Evolutionary conservation across 805 yeast species (phyloP), one percentile per base, ranked within the genome.

Genomic region (Yamadazyma sp.): DNA sequence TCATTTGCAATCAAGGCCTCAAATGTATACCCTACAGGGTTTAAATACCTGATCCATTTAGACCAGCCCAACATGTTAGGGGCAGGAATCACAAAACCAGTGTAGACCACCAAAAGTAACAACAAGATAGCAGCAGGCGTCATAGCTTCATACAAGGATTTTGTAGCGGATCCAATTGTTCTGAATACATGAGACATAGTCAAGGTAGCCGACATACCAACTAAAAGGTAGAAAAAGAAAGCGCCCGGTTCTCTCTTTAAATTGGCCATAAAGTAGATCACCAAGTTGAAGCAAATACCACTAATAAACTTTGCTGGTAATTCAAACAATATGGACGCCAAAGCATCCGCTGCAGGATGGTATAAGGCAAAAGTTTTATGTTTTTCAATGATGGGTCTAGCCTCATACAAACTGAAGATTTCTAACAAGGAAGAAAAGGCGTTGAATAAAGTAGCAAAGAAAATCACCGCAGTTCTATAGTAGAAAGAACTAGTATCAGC

Each of bases 361-460:
- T 82, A 86, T 40, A 84, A 71, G 0, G 87, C 80, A 48, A 81
- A 85, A 29, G 73, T 71, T 50, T 80, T 79, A 54, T 85, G 95
- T 52, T 85, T 84, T 49, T 75, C 76, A 19, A 82, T 72, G 46
- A 85, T 78, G 21, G 82, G 80, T 60, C 84, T 77, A 39, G 76
- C 75, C 43, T 77, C 77, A 49, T 77, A 81, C 40, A 80, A 62
- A 14, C 73, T 57, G 50, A 81, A 69, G 40, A 80, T 73, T 53
- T 80, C 85, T 45, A 81, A 75, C 46, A 79, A 61, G 2, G 84
- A 69, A 18, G 78, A 60, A 58, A 81, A 74, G 9, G 84, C 80
- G 55, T 78, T 80, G 48, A 73, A 80, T 41, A 81, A 62, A 31
- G 78, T 66, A 25, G 81, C 76, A 55, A 77, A 79, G 61, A 79